Base-by-base conservation (phyloP, 805 yeast species). In the Barnettozyma wickerhamii region DNA sequence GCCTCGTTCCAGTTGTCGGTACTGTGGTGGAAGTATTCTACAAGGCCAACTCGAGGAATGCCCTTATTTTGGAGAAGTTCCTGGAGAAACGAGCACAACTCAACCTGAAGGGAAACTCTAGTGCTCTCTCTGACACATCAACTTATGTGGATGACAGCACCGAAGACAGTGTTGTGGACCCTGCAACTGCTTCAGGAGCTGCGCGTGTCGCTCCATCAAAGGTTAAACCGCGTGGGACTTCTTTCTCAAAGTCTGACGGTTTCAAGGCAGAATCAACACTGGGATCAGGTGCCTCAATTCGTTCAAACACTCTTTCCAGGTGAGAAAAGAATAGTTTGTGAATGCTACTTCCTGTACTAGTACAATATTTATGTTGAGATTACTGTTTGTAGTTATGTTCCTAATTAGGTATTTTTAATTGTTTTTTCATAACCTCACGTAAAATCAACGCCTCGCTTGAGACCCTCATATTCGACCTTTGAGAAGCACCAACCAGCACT, bases 1-100 rank as follows among this genome's bases (percentile, higher is more conserved):
- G 91, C 3, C 64, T 87, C 45, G 75, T 84, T 20, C 95, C 95
- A 3, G 54, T 87, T 33, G 75, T 85, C n/a, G 95, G 95, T 18
- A 82, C 75, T 46, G 55, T 84, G 15, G 69, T 81, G 30, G 80
- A 75, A 46, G 76, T 86, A 24, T 76, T 84, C 4, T 87, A 81
- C 65, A 83, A 84, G 64, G 77, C 89, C 21, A 84, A 84, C 55
- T 80, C 84, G 40, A 68, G 95, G 46, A 87, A 87, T 60, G 80
- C 78, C 32, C 63, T 80, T 40, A 51, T 82, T 17, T 59, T 84
- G 43, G 90, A 84, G 52, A 73, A 72, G 38, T 73, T 76, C 49
- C 62, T 85, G 47, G 64, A 64, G 7, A 39, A 37, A 18, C 53
- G 47, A 35, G 53, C 51, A 7, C 26, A 36, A 15, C 5, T 19